Base-by-base conservation (phyloP, 805 yeast species). In the Saitoella complicata region DNA sequence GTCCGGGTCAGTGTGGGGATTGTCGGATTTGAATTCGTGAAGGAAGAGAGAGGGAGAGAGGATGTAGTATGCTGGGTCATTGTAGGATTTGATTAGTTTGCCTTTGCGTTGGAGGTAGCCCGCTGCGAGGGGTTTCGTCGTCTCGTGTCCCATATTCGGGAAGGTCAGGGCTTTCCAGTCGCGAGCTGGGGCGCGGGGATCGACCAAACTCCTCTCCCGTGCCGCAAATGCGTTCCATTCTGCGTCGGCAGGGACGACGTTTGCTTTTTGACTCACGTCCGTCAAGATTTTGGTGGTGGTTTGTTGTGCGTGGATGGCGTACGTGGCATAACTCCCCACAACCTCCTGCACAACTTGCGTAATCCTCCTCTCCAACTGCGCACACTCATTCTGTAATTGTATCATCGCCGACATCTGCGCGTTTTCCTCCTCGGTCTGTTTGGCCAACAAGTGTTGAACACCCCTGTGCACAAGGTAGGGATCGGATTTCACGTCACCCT, bases 21-120 rank as follows among this genome's bases (percentile, higher is more conserved):
- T 67, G 45, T 66, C 61, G 9, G 71, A 61, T 46, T 67, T 67
- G 57, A 68, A 72, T 49, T 69, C 72, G 49, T 67, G 66, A 21
- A 72, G 52, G 52, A 60, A 69, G 21, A 67, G 61, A 1, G 73
- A 52, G 32, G 66, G 68, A 5, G 76, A 65, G 38, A 72, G 57
- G 37, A 68, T 76, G 54, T 66, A 73, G 51, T 63, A 66, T 6
- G 61, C 62, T 7, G 71, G 58, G 43, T 59, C 58, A 44, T 61
- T 57, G 51, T 69, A 68, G 43, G 61, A 54, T 31, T 73, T 46
- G 35, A 59, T 57, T 37, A 46, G 13, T 5, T 73, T 70, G 40
- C 67, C 68, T 55, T 69, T 70, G 44, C 70, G 66, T 50, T 60
- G 58, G 37, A 72, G 55, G 31, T 62, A 49, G 36, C 78, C 78